Base-by-base conservation (phyloP, 352 stramenopile genomes). In the Salisapilia sapeloensis region DNA sequence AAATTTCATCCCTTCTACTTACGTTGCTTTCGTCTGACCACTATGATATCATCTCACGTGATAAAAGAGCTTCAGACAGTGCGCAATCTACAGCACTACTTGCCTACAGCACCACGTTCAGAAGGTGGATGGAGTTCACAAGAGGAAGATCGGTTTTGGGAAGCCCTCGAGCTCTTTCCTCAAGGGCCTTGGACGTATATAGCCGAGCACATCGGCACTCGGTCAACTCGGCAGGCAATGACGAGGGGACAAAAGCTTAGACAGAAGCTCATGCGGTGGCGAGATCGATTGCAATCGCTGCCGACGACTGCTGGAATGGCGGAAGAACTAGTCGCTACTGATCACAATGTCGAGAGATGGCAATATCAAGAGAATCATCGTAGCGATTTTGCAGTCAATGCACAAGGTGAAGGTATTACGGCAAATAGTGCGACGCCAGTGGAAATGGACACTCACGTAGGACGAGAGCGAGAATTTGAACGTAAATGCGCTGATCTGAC, bases 231-330 rank as follows among this genome's bases (percentile, higher is more conserved):
- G 22, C 63, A 79, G 46, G 62, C 63, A 10, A 74, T 76, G 58
- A 79, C 63, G 4, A 60, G 76, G 33, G 63, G 57, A 38, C 63
- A 79, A 42, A 79, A 79, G 44, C 50, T 76, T 24, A 57, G 63
- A 2, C 60, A 76, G 50, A 79, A 79, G 35, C 57, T 79, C 33
- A 57, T 33, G 34, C 60, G 60, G 16, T 75, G 58, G 56, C n/a
- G n/a, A n/a, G n/a, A n/a, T n/a, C n/a, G n/a, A n/a, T n/a, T n/a
- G n/a, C n/a, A n/a, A n/a, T n/a, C n/a, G n/a, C n/a, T n/a, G n/a
- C n/a, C n/a, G n/a, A n/a, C n/a, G n/a, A n/a, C n/a, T n/a, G n/a
- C n/a, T n/a, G n/a, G n/a, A n/a, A n/a, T n/a, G n/a, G n/a, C n/a
- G n/a, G n/a, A n/a, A 63, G 65, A 42, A 38, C 22, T 47, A 57